Base-by-base conservation (phyloP, 2,329 filamentous ascomycete genomes). In the Pseudopyrenochaeta lycopersici region DNA sequence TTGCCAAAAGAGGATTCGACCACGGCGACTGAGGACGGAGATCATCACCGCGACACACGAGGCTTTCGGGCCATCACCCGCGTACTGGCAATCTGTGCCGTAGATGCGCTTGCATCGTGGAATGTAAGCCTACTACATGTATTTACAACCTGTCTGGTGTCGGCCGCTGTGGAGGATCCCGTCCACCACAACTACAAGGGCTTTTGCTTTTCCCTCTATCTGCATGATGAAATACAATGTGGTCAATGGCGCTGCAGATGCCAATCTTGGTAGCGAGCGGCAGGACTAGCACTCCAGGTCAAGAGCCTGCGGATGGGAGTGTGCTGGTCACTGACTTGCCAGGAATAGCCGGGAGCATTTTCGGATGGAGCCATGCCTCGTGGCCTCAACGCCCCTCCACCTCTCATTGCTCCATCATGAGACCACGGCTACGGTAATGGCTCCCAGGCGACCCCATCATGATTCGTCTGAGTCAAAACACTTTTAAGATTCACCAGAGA, bases 221-320 rank as follows among this genome's bases (percentile, higher is more conserved):
- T 40, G 18, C 38, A 35, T 23, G 15, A 5, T 23, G 17, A 18
- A 40, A 4, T 15, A 18, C 57, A 62, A 56, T 54, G 54, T 56
- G 56, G 56, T 27, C 54, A 54, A 60, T 62, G 52, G 46, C 27
- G 44, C 40, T 61, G 57, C 60, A 62, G 56, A 51, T 52, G 52
- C 56, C 54, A 56, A 54, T 56, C 40, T 60, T 56, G 66, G 66
- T 68, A 70, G 65, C 67, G 66, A 70, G 63, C 58, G 54, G 54
- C 42, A 57, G 49, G 49, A 55, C 50, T 46, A 50, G 46, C 39
- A 44, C 54, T 40, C 58, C 62, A 54, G 58, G 58, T 48, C 46
- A 43, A 29, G 43, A 45, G 36, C n/a, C 42, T 52, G 49, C 61
- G 48, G 56, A 45, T 43, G 51, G n/a, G 58, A 58, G 60, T 49